Evolutionary conservation across 495 filamentous ascomycete genomes (phyloP), one percentile per base, ranked within the genome.

Genomic region (Letharia columbiana): DNA sequence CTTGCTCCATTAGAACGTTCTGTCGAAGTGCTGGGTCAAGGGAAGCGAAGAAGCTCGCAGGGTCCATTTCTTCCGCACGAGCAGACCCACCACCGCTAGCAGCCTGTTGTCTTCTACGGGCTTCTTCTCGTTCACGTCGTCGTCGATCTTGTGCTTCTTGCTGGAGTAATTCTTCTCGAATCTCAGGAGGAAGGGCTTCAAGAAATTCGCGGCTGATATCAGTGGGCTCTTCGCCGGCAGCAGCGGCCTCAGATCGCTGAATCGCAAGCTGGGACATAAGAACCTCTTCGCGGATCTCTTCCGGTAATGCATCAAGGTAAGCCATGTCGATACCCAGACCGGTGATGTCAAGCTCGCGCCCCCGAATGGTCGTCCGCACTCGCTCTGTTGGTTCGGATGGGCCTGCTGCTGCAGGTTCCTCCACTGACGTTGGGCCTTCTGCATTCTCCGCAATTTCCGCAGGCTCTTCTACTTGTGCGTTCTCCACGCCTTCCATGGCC

Each of bases 121-220:
- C 80, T 68, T 81, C 83, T 72, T 96, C 90, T 60, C 91, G 90
- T 71, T 97, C 91, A 9, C 91, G 87, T 56, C 92, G 91, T 58
- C 94, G 90, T 59, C 92, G 89, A 70, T 96, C 95, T 68, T 87
- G 84, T 41, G 87, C 83, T 77, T 99, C 95, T 72, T 96, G 90
- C 69, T 91, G 86, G 4, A 96, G 83, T 52, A 99, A 82, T 71
- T 99, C 94, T 64, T 89, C 82, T 58, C 93, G 88, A 52, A 99
- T 91, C 60, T 96, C 93, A 0, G 86, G 83, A 5, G 94, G 94
- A 57, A 99, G 80, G 13, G 95, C 94, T 68, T 96, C 89, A 35
- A 99, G 80, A 76, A 99, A 99, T 70, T 99, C 94, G 69, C 88
- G 88, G 75, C 90, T 92, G 67, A 96, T 92, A 71, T 95, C 92